Evolutionary conservation across 805 yeast genomes (phyloP).

Genomic region (Suhomyces emberorum): DNA sequence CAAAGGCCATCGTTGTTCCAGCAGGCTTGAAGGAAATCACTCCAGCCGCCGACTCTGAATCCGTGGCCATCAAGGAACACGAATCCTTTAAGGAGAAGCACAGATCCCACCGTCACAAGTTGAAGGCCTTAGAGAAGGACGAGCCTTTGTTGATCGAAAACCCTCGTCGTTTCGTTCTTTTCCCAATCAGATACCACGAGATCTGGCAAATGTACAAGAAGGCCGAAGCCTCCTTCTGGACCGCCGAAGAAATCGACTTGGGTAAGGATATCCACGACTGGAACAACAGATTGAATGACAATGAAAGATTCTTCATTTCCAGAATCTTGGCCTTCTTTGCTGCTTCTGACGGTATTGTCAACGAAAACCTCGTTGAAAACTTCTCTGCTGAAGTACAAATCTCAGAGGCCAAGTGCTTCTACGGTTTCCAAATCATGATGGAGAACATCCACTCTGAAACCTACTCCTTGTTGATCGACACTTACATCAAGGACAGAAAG

Average conservation of each 20-base stretch:
- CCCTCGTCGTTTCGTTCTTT: constrained; percentile 82
- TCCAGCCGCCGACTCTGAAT: constrained; percentile 19
- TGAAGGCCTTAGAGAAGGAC: constrained; percentile 74
- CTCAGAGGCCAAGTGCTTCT: constrained; percentile 97
- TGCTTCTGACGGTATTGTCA: constrained; percentile 97
- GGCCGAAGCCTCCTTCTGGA: constrained; percentile 99
- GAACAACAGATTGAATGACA: constrained; percentile 84
- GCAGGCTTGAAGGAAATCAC: constrained; percentile 17
- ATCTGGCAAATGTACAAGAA: constrained; percentile 98
- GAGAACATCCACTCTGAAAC: constrained; percentile 98
- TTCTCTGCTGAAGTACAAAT: constrained; percentile 95
- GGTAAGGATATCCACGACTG: constrained; percentile 90
- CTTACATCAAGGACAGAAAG: constrained; percentile 93
- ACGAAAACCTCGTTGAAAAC: constrained; percentile 95
- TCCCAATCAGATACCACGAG: constrained; percentile 96
- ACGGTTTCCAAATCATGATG: constrained; percentile 99
- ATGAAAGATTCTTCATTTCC: constrained; percentile 89
- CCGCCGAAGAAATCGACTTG: constrained; percentile 97
- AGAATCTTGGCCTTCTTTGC: constrained; percentile 97
- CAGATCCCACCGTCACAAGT: constrained; percentile 65
- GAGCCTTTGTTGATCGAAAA: constrained; percentile 89
- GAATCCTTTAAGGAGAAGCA: constrained; percentile 56
- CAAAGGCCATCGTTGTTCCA: constrained; percentile 16
- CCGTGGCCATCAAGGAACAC: constrained; percentile 41
- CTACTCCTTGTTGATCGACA: constrained; percentile 88